Conservation (phyloP, 176 grass and related monocot species). For the Oropetium thomaeum region DNA sequence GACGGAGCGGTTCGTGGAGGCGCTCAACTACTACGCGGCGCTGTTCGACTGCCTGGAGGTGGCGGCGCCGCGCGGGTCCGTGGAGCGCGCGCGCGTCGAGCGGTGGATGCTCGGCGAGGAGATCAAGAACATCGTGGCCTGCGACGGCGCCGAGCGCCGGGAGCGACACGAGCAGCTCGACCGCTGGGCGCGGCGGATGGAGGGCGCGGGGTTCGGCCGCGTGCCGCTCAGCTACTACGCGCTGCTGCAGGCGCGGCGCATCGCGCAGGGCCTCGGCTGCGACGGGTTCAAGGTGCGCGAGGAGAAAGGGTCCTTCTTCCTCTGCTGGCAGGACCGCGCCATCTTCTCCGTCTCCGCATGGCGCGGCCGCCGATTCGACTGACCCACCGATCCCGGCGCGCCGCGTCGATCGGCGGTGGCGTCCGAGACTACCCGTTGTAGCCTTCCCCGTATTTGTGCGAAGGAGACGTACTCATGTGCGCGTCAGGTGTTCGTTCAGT, state of each 20-base stretch:
- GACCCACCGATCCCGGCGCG: background rate
- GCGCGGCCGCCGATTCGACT: slow-evolving; percentile 77
- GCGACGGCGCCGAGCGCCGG: slow-evolving; percentile 65
- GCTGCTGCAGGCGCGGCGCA: slow-evolving; percentile 62
- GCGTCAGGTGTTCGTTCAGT: background rate
- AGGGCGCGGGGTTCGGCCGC: slow-evolving; percentile 47
- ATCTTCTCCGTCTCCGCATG: slow-evolving; percentile 89
- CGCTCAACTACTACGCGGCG: slow-evolving; percentile 89
- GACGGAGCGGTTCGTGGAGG: slow-evolving; percentile 78
- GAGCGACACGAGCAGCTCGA: slow-evolving; percentile 87
- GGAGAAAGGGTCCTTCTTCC: slow-evolving; percentile 66
- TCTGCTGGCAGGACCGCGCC: slow-evolving; percentile 85
- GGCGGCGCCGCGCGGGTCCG: slow-evolving; percentile 52
- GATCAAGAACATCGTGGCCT: slow-evolving; percentile 84
- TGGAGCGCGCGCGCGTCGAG: slow-evolving; percentile 82
- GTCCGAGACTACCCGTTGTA: too few relatives aligned
- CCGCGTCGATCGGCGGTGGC: too few relatives aligned
- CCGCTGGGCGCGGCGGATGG: slow-evolving; percentile 58
- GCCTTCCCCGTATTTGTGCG: slow-evolving; percentile 7
- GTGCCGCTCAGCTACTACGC: slow-evolving; percentile 68
- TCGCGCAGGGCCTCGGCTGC: slow-evolving; percentile 63
- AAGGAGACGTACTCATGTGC: background rate
- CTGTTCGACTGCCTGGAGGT: slow-evolving; percentile 90
- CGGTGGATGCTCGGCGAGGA: slow-evolving; percentile 72
- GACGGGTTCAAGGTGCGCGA: slow-evolving; percentile 70